Conservation (phyloP, 2,329 filamentous ascomycete genomes). For the Aureobasidium sp. region DNA sequence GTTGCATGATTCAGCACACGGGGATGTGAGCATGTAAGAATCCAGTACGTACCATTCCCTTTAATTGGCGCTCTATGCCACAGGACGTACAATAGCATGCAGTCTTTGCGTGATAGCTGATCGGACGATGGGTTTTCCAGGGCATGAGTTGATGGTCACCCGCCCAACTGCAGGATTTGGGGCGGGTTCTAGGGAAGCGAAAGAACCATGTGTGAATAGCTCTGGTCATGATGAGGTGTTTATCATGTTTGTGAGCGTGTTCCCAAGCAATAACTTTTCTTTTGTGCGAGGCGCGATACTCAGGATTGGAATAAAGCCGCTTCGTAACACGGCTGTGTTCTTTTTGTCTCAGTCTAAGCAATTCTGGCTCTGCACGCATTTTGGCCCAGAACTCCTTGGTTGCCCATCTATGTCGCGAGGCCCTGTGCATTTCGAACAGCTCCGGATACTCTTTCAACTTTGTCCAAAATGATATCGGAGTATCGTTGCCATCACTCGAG, state of each 20-base stretch:
- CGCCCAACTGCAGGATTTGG: no score
- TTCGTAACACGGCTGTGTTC: not conserved
- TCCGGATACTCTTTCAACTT: not conserved
- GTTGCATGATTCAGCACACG: no score
- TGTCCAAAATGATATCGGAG: not conserved
- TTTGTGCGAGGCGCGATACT: not conserved
- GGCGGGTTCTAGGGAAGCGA: no score
- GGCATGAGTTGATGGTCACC: not conserved
- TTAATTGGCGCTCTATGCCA: not conserved
- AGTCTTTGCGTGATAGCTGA: not conserved
- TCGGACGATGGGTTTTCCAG: not conserved
- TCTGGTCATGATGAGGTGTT: not conserved
- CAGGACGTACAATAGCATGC: not conserved
- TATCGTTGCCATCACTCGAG: not conserved
- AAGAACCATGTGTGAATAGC: no score
- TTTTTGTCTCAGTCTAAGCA: not conserved
- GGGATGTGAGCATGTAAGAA: no score
- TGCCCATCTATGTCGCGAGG: not conserved
- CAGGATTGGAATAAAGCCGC: not conserved
- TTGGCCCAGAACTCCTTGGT: not conserved
- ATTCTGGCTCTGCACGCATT: not conserved
- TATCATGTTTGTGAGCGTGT: not conserved
- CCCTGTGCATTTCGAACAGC: not conserved
- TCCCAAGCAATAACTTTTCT: no score
- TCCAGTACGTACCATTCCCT: not conserved